Evolutionary conservation across 768 basidiomycete species (phyloP).

Genomic region (Mycena vulgaris): DNA sequence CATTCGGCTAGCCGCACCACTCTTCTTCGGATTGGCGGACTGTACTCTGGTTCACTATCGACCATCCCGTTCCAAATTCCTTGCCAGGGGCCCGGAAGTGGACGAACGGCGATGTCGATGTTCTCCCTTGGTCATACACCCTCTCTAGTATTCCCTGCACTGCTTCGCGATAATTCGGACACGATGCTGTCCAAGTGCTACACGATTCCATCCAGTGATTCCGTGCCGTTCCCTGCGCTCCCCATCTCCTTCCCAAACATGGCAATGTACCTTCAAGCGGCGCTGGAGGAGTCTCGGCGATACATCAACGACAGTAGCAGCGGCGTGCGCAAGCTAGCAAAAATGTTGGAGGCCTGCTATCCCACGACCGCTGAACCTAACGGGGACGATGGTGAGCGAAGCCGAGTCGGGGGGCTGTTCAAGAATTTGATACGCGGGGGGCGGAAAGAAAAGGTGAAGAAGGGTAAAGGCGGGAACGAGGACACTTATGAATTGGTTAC

Average conservation of each 20-base stretch:
- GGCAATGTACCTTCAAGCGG: conserved; percentile 82
- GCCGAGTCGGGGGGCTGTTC: conserved; percentile 67
- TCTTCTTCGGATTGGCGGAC: conserved; percentile 78
- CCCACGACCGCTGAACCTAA: conserved; percentile 53
- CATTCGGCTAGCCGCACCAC: conserved; percentile 66
- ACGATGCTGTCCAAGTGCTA: conserved; percentile 77
- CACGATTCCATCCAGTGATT: conserved; percentile 73
- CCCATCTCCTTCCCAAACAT: conserved; percentile 85
- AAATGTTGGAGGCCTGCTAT: conserved; percentile 78
- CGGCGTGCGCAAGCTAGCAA: conserved; percentile 77
- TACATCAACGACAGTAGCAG: conserved; percentile 72
- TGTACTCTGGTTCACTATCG: conserved; percentile 84
- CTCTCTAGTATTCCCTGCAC: conserved; percentile 70
- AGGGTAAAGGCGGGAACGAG: conserved; percentile 72
- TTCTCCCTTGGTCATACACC: conserved; percentile 82
- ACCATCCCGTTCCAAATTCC: conserved; percentile 71
- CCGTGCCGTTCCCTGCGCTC: conserved; percentile 76
- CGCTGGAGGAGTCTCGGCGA: conserved; percentile 77
- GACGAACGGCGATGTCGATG: conserved; percentile 71
- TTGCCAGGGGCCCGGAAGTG: conserved; percentile 63
- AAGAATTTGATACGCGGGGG: conserved; percentile 73
- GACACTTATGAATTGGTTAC: conserved; percentile 88
- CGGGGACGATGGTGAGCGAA: conserved; percentile 56
- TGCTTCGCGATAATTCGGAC: conserved; percentile 77
- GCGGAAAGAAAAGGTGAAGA: conserved; percentile 55